Conservation (phyloP, 1,284 basidiomycete genomes). For the Caloboletus firmus region DNA sequence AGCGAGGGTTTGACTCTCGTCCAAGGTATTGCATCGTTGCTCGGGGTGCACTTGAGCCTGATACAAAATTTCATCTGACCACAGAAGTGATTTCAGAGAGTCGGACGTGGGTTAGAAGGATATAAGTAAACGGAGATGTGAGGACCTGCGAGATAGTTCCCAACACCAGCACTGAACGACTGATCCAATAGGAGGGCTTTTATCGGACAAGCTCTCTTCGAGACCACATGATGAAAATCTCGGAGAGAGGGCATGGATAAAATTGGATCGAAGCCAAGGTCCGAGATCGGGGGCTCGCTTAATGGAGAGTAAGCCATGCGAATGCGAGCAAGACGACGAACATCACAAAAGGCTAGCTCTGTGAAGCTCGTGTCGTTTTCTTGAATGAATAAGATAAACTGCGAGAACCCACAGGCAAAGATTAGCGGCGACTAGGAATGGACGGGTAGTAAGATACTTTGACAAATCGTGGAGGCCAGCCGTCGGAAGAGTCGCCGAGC, state of each 20-base stretch:
- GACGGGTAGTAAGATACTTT: constrained; percentile 48
- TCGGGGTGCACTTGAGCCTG: constrained; percentile 78
- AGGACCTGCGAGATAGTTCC: constrained; percentile 81
- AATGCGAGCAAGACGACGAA: constrained; percentile 72
- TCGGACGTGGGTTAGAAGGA: background rate
- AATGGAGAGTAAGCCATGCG: constrained; percentile 61
- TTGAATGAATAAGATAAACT: constrained; percentile 66
- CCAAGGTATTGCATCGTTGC: constrained; percentile 62
- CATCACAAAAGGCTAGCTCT: constrained; percentile 65
- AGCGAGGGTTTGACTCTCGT: constrained; percentile 47
- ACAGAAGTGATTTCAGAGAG: background rate
- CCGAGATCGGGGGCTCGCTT: constrained; percentile 66
- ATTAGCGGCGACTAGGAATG: background rate
- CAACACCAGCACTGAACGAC: constrained; percentile 78
- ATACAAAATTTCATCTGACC: constrained; percentile 74
- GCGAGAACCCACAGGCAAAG: background rate
- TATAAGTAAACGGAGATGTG: background rate
- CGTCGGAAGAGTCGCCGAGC: constrained; percentile 47
- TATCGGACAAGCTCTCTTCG: constrained; percentile 66
- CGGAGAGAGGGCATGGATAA: constrained; percentile 66
- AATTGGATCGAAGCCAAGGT: constrained; percentile 78
- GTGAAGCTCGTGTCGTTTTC: constrained; percentile 33
- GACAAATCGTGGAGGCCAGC: constrained; percentile 80
- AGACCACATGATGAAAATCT: constrained; percentile 53
- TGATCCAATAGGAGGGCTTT: constrained; percentile 83